These are phyloP conservation scores for Misopates orontium DNA, from an alignment of 257 asterid species.

Conservation along the genomic window DNA sequence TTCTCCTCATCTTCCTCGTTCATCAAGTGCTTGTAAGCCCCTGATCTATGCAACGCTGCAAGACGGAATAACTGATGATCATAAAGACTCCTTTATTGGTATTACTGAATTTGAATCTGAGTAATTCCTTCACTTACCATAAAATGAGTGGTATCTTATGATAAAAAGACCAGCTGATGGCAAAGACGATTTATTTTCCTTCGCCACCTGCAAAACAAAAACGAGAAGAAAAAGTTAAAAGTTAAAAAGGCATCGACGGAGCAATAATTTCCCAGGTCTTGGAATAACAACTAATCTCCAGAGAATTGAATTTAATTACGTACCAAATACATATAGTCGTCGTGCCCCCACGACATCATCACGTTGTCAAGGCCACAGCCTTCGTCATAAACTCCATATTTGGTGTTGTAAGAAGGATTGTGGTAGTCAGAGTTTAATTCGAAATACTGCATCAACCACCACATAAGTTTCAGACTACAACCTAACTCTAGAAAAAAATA, in stretches of 20 bases:
- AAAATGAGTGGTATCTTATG: conserved; percentile 83
- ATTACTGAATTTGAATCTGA: neutral
- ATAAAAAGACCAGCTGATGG: conserved; percentile 81
- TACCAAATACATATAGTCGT: conserved; percentile 93
- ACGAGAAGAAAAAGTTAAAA: neutral
- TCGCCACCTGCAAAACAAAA: conserved; percentile 58
- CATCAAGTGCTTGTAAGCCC: conserved; percentile 71
- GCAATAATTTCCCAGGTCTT: neutral
- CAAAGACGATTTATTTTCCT: conserved; percentile 64
- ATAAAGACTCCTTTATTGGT: no score
- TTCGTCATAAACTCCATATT: conserved; percentile 61
- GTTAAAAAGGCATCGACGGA: neutral
- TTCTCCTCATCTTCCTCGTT: conserved; percentile 67
- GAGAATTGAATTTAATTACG: neutral
- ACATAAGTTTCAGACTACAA: neutral
- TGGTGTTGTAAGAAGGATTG: conserved; percentile 56
- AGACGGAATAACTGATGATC: conserved; percentile 1
- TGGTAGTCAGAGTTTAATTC: conserved; percentile 59
- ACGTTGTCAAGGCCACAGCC: conserved; percentile 81
- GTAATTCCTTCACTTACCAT: conserved; percentile 37
- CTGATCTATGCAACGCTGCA: conserved; percentile 71
- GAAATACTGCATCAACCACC: conserved; percentile 48
- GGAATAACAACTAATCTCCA: neutral
- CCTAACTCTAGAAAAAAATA: no score
- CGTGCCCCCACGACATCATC: conserved; percentile 94